Conservation (phyloP, 495 filamentous ascomycete species). For the Astrothelium macrocarpum region DNA sequence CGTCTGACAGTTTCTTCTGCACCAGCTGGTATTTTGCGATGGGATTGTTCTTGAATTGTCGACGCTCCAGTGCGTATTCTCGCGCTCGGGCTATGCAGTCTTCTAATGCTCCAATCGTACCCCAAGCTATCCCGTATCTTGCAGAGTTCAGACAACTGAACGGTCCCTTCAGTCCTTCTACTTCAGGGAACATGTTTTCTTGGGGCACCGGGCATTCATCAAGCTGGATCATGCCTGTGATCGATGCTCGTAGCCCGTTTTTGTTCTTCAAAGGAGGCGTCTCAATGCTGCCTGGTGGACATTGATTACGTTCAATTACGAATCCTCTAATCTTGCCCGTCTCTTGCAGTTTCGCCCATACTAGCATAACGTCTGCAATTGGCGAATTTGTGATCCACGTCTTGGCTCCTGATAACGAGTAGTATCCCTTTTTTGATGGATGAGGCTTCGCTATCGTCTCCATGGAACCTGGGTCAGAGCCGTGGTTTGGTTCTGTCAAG, state of each 20-base stretch:
- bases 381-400: slow-evolving; percentile 99
- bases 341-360: slow-evolving; percentile 87
- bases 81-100: slow-evolving; percentile 75
- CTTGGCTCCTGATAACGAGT: slow-evolving; percentile 74
- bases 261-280: slow-evolving; percentile 94
- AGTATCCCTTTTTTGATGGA: slow-evolving; percentile 77
- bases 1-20: slow-evolving; percentile 95
- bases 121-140: slow-evolving; percentile 86
- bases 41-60: slow-evolving; percentile 94
- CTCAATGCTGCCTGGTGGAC: slow-evolving; percentile 78
- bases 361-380: slow-evolving; percentile 79
- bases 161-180: slow-evolving; percentile 80
- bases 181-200: slow-evolving; percentile 88
- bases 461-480: slow-evolving; percentile 93
- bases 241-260: slow-evolving; percentile 81
- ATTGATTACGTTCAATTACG: slow-evolving; percentile 68
- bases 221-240: slow-evolving; percentile 97
- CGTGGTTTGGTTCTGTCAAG: slow-evolving; percentile 94
- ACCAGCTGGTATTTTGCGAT: slow-evolving; percentile 96
- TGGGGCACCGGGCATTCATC: slow-evolving; percentile 79
- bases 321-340: slow-evolving; percentile 96
- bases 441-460: slow-evolving; percentile 80
- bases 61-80: slow-evolving; percentile 79
- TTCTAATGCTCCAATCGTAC: slow-evolving; percentile 85
- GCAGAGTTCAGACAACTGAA: slow-evolving; percentile 93